phyloP scores from a whole-genome alignment of 192 early-diverging fungal genomes.

The Obelidium mucronatum region DNA sequence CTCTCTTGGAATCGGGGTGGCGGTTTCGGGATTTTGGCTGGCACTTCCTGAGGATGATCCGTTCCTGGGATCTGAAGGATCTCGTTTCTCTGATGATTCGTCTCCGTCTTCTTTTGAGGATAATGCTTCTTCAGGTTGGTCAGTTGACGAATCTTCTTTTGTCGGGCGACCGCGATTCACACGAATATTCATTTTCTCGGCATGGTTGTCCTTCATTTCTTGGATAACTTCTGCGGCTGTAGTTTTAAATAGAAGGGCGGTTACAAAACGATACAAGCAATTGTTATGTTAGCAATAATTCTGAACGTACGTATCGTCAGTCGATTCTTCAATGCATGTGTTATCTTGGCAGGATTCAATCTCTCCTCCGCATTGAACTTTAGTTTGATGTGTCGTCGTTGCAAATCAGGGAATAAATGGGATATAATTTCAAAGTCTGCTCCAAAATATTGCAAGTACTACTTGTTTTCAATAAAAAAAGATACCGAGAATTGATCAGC shows the following conservation, averaged over 20 bases:
- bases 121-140: background rate
- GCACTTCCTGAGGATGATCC: background rate
- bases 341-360: background rate
- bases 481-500: background rate
- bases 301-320: conserved; percentile 3
- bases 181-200: background rate
- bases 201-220: conserved; percentile 4
- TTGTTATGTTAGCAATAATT: background rate
- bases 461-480: background rate
- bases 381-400: conserved; percentile 25
- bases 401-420: conserved; percentile 1
- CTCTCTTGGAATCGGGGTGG: background rate
- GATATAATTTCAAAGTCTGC: conserved; percentile 27
- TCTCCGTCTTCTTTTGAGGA: background rate
- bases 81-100: background rate
- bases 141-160: background rate
- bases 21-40: background rate
- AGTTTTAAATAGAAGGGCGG: background rate
- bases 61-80: background rate
- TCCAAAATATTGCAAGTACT: conserved; percentile 27
- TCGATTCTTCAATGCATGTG: background rate
- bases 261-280: background rate
- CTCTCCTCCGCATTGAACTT: conserved; percentile 28
- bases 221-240: conserved; percentile 2
- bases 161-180: background rate